These are phyloP conservation scores for Turnera subulata DNA, from an alignment of 345 rosid species.

Conservation along the genomic window DNA sequence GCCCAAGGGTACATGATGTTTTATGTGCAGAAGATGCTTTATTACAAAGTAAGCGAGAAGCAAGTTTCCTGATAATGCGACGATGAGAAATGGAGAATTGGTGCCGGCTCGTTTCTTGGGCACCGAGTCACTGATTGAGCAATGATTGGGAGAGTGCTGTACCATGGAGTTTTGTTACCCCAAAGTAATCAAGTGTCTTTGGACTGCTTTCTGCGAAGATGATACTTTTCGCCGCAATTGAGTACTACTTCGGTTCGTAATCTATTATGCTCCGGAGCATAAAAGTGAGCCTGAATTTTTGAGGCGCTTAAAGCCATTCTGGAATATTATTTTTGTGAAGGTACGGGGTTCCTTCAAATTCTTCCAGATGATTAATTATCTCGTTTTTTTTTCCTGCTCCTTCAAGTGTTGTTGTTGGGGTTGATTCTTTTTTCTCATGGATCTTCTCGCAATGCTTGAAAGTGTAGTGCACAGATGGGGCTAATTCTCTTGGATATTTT, in stretches of 20 bases:
- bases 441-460: constrained; percentile 21
- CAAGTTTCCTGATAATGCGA: constrained; percentile 19
- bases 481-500: not conserved
- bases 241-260: not conserved
- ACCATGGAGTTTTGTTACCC: constrained; percentile 15
- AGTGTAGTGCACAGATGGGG: constrained; percentile 7
- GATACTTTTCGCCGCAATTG: not conserved
- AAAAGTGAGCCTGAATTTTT: constrained; percentile 39
- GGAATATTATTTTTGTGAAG: constrained; percentile 22
- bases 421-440: constrained; percentile 12
- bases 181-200: constrained; percentile 6
- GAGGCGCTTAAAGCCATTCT: constrained; percentile 32
- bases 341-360: constrained; percentile 17
- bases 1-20: constrained; percentile 89
- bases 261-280: constrained; percentile 18
- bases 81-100: constrained; percentile 1
- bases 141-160: constrained; percentile 8
- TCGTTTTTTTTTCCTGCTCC: constrained; percentile 6
- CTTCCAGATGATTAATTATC: constrained; percentile 13
- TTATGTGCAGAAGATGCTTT: constrained; percentile 75
- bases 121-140: not conserved
- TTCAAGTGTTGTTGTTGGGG: constrained; percentile 19
- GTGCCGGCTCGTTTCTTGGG: not conserved
- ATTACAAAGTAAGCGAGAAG: constrained; percentile 49
- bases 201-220: constrained; percentile 8